A percentile compares a stretch with the other conserved stretches of the same genome.
Evolutionary conservation across 2,329 filamentous ascomycete species (phyloP).

Genomic region (Cadophora sp.): DNA sequence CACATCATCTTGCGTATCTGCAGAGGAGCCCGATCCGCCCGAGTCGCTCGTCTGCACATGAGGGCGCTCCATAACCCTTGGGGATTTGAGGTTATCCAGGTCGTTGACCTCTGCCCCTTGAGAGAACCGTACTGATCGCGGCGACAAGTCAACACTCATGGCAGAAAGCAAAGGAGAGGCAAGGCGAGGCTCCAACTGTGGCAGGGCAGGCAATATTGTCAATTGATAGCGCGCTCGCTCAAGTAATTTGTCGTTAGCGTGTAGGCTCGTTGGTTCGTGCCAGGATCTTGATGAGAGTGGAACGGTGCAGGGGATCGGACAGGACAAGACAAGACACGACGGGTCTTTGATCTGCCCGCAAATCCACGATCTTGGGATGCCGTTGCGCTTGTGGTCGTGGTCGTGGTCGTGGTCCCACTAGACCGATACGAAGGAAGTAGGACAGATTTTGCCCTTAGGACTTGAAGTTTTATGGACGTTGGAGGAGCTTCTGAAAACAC

Average conservation of each 20-base stretch:
- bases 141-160: constrained; percentile 55
- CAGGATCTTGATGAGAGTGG: not conserved
- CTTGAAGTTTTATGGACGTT: not conserved
- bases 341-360: constrained; percentile 3
- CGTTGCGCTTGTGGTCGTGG: not conserved
- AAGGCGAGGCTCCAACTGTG: not conserved
- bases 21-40: constrained; percentile 55
- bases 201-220: constrained; percentile 23
- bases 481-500: not conserved
- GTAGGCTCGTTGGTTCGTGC: not conserved
- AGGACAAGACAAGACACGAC: not conserved
- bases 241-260: constrained; percentile 31
- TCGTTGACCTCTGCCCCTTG: constrained; percentile 55
- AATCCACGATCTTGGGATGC: constrained; percentile 11
- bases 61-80: constrained; percentile 44
- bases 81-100: constrained; percentile 51
- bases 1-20: constrained; percentile 43
- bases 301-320: constrained; percentile 8
- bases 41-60: constrained; percentile 50
- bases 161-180: constrained; percentile 12
- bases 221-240: constrained; percentile 26
- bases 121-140: constrained; percentile 62
- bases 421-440: not conserved
- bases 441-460: not conserved
- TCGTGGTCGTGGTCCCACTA: too few relatives aligned